Evolutionary conservation across 2,329 filamentous ascomycete species (phyloP).

Genomic region (Fusarium udum): DNA sequence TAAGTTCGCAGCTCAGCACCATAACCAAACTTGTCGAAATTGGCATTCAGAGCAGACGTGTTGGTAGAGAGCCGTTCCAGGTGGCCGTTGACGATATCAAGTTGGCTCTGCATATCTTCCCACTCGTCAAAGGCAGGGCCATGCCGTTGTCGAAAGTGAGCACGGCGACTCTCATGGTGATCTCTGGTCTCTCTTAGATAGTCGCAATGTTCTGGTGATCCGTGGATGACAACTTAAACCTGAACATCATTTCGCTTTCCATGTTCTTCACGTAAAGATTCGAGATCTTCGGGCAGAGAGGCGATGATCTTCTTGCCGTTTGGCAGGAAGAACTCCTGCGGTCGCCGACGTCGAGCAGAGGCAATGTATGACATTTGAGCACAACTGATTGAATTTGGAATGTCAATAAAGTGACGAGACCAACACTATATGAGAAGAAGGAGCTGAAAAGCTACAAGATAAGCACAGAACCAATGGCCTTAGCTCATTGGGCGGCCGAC

Average conservation of each 20-base stretch:
- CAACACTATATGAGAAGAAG: conserved; percentile 6
- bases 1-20: conserved; percentile 64
- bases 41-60: conserved; percentile 65
- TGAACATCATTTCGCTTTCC: conserved; percentile 46
- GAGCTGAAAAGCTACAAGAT: conserved; percentile 25
- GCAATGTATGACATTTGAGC: conserved; percentile 36
- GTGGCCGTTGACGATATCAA: conserved; percentile 62
- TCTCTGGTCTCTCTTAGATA: conserved; percentile 61
- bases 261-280: conserved; percentile 57
- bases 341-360: conserved; percentile 47
- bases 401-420: not conserved
- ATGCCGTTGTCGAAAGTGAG: conserved; percentile 58
- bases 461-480: conserved; percentile 18
- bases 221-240: conserved; percentile 68
- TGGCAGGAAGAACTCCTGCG: conserved; percentile 64
- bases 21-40: conserved; percentile 72
- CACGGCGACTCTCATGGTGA: conserved; percentile 61
- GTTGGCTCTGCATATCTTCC: conserved; percentile 62
- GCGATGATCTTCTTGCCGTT: conserved; percentile 66
- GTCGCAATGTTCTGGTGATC: conserved; percentile 57
- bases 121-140: conserved; percentile 64
- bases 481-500: conserved; percentile 30
- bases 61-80: conserved; percentile 64
- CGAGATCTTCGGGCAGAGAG: conserved; percentile 64
- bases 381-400: not conserved